phyloP scores from a whole-genome alignment of 148 eudicot species.

The Beta vulgaris region DNA sequence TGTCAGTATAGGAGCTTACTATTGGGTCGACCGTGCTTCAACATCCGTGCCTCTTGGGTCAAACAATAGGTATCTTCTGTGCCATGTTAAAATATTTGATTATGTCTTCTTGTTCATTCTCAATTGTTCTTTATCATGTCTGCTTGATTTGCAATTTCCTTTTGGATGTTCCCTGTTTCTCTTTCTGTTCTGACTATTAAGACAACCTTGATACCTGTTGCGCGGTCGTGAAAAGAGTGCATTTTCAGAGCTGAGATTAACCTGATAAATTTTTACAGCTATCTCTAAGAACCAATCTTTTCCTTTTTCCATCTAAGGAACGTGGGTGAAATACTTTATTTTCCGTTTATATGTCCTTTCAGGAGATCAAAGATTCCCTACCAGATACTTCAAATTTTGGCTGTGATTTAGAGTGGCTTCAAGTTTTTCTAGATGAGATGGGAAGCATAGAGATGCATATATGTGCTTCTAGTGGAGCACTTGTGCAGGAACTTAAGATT shows the following conservation, averaged over 20 bases:
- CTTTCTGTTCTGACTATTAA: slow-evolving; percentile 2
- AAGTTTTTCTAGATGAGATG: neutral
- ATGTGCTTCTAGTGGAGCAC: neutral
- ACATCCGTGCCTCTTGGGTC: slow-evolving; percentile 57
- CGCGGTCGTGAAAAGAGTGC: neutral
- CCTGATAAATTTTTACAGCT: neutral
- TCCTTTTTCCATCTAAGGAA: neutral
- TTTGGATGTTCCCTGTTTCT: slow-evolving; percentile 1
- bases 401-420: neutral
- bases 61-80: slow-evolving; percentile 48
- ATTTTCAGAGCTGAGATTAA: neutral
- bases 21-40: slow-evolving; percentile 84
- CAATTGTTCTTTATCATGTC: neutral
- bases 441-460: neutral
- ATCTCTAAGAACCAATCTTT: neutral
- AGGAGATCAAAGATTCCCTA: neutral
- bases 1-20: slow-evolving; percentile 81
- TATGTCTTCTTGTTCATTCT: neutral
- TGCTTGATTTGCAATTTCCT: slow-evolving; percentile 8
- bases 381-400: neutral
- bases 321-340: neutral
- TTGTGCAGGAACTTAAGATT: neutral
- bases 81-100: neutral
- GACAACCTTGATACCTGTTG: neutral
- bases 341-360: neutral